These are phyloP conservation scores for Pythium rishiriense DNA, from an alignment of 352 stramenopile species.

Conservation along the genomic window DNA sequence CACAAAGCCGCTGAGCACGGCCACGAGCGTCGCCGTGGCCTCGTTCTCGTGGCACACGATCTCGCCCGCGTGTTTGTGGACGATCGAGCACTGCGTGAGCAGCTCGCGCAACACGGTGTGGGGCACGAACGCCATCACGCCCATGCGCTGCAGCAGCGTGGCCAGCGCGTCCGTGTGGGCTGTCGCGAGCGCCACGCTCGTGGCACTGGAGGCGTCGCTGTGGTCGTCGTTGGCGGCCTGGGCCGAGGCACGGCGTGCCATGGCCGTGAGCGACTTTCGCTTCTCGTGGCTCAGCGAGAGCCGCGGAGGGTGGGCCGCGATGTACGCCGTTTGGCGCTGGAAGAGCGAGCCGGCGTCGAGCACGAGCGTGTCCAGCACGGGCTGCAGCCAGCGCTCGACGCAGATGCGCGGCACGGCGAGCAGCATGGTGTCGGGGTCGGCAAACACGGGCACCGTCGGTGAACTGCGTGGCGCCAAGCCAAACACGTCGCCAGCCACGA, in stretches of 20 bases:
- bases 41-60: slow-evolving; percentile 57
- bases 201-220: background rate
- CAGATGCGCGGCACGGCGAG: slow-evolving; percentile 33
- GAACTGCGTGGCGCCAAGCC: slow-evolving; percentile 2
- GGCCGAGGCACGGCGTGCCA: slow-evolving; percentile 16
- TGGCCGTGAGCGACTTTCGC: slow-evolving; percentile 25
- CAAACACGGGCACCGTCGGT: slow-evolving; percentile 25
- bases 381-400: slow-evolving; percentile 50
- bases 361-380: slow-evolving; percentile 35
- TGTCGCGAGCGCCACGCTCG: background rate
- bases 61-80: slow-evolving; percentile 46
- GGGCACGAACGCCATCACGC: slow-evolving; percentile 36
- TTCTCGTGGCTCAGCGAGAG: slow-evolving; percentile 5
- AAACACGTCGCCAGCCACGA: slow-evolving; percentile 24
- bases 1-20: slow-evolving; percentile 53
- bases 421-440: slow-evolving; percentile 38
- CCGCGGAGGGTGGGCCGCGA: background rate
- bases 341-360: slow-evolving; percentile 45
- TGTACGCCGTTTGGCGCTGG: slow-evolving; percentile 17
- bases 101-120: slow-evolving; percentile 45
- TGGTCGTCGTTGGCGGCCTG: background rate
- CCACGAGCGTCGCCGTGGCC: slow-evolving; percentile 32
- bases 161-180: slow-evolving; percentile 31
- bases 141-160: slow-evolving; percentile 44
- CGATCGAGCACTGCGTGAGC: slow-evolving; percentile 32